phyloP scores from a whole-genome alignment of 1,284 basidiomycete genomes.

The Austroboletus novae-zelandiae region DNA sequence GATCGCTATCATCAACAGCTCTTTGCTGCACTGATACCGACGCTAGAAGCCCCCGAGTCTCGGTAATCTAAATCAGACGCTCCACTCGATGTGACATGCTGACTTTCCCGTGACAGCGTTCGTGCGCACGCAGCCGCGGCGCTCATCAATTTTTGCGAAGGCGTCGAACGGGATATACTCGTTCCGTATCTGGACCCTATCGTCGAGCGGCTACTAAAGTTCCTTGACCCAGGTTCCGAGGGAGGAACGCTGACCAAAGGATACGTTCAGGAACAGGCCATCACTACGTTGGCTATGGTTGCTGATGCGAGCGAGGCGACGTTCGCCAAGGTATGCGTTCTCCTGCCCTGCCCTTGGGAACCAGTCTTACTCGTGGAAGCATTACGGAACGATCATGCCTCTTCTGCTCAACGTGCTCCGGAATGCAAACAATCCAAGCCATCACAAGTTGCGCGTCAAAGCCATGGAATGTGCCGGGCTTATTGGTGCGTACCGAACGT shows the following conservation, averaged over 20 bases:
- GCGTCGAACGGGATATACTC: slow-evolving; percentile 69
- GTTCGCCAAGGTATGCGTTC: slow-evolving; percentile 54
- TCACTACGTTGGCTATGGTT: slow-evolving; percentile 83
- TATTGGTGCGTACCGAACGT: slow-evolving; percentile 50
- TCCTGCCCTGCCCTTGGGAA: background rate
- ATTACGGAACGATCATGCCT: slow-evolving; percentile 76
- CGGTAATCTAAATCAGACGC: slow-evolving; percentile 43
- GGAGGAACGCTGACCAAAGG: slow-evolving; percentile 38
- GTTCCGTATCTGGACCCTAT: slow-evolving; percentile 75
- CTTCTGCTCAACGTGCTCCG: slow-evolving; percentile 67
- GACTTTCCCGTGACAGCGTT: slow-evolving; percentile 47
- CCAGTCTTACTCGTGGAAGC: slow-evolving; percentile 37
- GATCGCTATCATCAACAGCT: slow-evolving; percentile 64
- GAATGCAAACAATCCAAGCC: slow-evolving; percentile 64
- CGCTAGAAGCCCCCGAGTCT: slow-evolving; percentile 74
- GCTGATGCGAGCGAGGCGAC: slow-evolving; percentile 76
- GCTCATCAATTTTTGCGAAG: slow-evolving; percentile 88
- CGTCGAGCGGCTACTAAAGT: slow-evolving; percentile 65
- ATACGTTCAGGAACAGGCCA: slow-evolving; percentile 82
- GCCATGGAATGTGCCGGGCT: slow-evolving; percentile 86
- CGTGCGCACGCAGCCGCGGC: slow-evolving; percentile 83
- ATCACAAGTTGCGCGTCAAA: slow-evolving; percentile 68
- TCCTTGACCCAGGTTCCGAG: slow-evolving; percentile 52
- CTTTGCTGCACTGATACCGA: slow-evolving; percentile 66
- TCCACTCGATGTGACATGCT: background rate